A percentile compares a stretch with the other conserved stretches of the same genome.
Conservation (phyloP, 1,284 basidiomycete species). For the Chalciporus sp. region DNA sequence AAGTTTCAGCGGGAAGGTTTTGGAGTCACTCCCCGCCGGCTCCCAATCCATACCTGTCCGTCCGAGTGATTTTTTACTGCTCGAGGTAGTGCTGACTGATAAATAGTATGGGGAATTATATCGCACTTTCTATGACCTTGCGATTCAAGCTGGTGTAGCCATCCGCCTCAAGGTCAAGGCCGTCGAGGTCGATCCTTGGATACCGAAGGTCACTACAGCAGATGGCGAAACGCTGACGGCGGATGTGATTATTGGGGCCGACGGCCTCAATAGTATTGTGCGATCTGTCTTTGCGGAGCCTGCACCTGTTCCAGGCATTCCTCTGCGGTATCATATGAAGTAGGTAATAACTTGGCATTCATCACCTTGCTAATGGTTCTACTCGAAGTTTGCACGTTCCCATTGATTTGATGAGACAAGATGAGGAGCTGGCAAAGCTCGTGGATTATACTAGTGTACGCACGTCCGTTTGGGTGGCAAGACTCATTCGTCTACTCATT, state of each 20-base stretch:
- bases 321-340: constrained; percentile 45
- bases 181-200: constrained; percentile 43
- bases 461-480: neutral
- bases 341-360: constrained; percentile 24
- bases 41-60: constrained; percentile 40
- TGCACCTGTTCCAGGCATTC: constrained; percentile 36
- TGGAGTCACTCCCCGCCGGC: constrained; percentile 39
- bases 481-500: neutral
- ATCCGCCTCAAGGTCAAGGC: constrained; percentile 52
- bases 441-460: constrained; percentile 35
- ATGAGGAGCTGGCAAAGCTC: constrained; percentile 40
- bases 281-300: constrained; percentile 42
- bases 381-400: constrained; percentile 37
- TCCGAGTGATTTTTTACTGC: neutral
- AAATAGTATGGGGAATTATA: constrained; percentile 61
- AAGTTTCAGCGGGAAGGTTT: constrained; percentile 40
- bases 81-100: neutral
- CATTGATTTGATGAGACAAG: constrained; percentile 34
- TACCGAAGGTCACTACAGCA: constrained; percentile 39
- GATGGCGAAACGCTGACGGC: constrained; percentile 42
- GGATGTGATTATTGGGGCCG: constrained; percentile 57
- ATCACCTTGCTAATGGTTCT: neutral
- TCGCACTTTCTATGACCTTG: constrained; percentile 51
- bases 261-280: constrained; percentile 56
- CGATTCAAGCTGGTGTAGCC: constrained; percentile 46